Evolutionary conservation across 2,329 filamentous ascomycete species (phyloP).

Genomic region (Mycocentrospora acerina): DNA sequence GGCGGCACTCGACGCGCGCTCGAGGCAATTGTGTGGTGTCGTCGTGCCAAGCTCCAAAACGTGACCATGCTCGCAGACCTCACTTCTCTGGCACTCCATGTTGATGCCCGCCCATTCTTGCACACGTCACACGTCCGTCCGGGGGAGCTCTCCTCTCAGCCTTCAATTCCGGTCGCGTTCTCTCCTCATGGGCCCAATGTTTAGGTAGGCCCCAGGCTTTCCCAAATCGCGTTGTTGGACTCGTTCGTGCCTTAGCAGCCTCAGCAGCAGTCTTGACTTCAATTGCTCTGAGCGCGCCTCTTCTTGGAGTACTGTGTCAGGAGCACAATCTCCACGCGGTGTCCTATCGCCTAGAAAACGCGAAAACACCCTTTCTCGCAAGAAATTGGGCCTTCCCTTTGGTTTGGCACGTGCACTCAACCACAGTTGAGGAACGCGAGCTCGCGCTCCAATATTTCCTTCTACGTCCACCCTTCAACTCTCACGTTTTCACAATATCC

Average conservation of each 20-base stretch:
- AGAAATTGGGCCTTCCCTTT: slow-evolving; percentile 11
- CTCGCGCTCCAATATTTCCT: slow-evolving; percentile 16
- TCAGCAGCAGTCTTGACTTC: no score
- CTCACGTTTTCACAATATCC: background rate
- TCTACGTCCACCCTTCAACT: slow-evolving; percentile 5
- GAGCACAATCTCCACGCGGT: slow-evolving; percentile 1
- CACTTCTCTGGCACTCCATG: background rate
- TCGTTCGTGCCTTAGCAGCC: slow-evolving; percentile 17
- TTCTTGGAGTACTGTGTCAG: slow-evolving; percentile 9
- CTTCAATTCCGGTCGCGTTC: background rate
- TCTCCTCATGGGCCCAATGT: slow-evolving; percentile 1
- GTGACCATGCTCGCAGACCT: slow-evolving; percentile 16
- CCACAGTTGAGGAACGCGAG: slow-evolving; percentile 26
- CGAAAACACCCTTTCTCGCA: slow-evolving; percentile 1
- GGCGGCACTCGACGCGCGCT: no score
- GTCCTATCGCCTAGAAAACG: slow-evolving; percentile 1
- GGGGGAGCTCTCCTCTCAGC: background rate
- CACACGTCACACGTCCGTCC: slow-evolving; percentile 7
- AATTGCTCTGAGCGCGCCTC: no score
- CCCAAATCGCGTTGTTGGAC: slow-evolving; percentile 5
- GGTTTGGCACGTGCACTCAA: slow-evolving; percentile 31
- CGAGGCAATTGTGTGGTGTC: slow-evolving; percentile 4
- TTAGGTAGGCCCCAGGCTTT: background rate
- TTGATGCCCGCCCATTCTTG: slow-evolving; percentile 6
- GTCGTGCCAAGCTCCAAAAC: slow-evolving; percentile 22